Base-by-base conservation (phyloP, 2,329 filamentous ascomycete genomes). In the Aspergillus novoparasiticus region DNA sequence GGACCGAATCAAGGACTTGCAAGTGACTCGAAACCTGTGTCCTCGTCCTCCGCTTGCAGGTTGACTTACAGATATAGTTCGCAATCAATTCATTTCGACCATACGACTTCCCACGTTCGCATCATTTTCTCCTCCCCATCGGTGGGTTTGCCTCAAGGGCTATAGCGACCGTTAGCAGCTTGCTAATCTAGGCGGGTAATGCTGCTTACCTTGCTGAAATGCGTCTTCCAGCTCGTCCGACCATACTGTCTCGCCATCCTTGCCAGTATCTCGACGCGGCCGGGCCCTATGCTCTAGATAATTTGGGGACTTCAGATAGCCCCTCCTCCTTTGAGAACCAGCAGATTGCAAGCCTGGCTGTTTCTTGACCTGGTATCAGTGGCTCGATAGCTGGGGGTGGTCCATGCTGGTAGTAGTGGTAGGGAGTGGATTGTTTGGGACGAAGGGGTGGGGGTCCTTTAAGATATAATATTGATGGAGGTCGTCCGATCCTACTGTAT, bases 1-100 rank as follows among this genome's bases (percentile, higher is more conserved):
- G 76, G 63, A 86, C 84, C 11, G 80, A 82, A 71, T 87, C 86
- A 23, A 89, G 78, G 2, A 89, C 86, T 73, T 89, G 87, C 28
- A 89, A 82, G 70, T 89, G 87, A 68, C 87, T 89, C 0, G 87
- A 89, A 4, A 89, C 84, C 70, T 89, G 85, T 72, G 89, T 89
- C 57, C 87, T 80, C n/a, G 74, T 76, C 59, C 87, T 79, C 30
- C 69, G 71, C 61, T 83, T 82, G 26, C 86, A 85, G 6, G 86
- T 88, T 62, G 81, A 77, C 60, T 81, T 81, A 66, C 79, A 76
- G 64, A 89, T 88, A 58, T 83, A 85, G 67, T 86, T 81, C 28
- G 86, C 82, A 64, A 89, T 87, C 54, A 88, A 76, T 73, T 89
- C 86, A 69, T 89, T 89, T 45, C 86, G 83, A 32, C 87, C 86